phyloP scores from a whole-genome alignment of 163 green algal genomes.

The Scenedesmus sp. region DNA sequence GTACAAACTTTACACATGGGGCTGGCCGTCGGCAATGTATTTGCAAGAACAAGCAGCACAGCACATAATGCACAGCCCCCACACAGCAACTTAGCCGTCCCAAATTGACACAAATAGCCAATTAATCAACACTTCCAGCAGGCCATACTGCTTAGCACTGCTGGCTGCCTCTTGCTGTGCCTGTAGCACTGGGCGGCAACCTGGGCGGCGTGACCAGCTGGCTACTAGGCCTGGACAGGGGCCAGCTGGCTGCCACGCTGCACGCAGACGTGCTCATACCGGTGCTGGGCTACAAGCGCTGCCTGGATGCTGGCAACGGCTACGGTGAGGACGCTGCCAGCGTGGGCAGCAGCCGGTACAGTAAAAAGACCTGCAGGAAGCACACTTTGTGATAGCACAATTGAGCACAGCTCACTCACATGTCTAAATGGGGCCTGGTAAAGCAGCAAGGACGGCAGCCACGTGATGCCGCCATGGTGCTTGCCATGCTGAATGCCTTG shows the following conservation, averaged over 20 bases:
- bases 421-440: no score
- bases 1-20: no score
- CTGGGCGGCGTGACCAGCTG: constrained; percentile 77
- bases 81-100: background rate
- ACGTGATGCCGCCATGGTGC: no score
- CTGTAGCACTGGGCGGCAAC: constrained; percentile 84
- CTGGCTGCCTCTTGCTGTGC: background rate
- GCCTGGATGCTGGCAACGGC: constrained; percentile 74
- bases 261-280: constrained; percentile 80
- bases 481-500: no score
- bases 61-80: no score
- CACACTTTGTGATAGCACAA: background rate
- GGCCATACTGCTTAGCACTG: background rate
- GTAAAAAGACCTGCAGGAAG: background rate
- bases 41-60: no score
- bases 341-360: background rate
- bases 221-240: constrained; percentile 82
- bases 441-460: no score
- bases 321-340: constrained; percentile 68
- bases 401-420: background rate
- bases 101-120: no score
- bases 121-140: no score
- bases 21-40: no score
- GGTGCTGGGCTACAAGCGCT: constrained; percentile 78
- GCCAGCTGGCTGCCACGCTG: constrained; percentile 61